These are phyloP conservation scores for Tolypocladium album DNA, from an alignment of 2,329 filamentous ascomycete species.

Conservation along the genomic window DNA sequence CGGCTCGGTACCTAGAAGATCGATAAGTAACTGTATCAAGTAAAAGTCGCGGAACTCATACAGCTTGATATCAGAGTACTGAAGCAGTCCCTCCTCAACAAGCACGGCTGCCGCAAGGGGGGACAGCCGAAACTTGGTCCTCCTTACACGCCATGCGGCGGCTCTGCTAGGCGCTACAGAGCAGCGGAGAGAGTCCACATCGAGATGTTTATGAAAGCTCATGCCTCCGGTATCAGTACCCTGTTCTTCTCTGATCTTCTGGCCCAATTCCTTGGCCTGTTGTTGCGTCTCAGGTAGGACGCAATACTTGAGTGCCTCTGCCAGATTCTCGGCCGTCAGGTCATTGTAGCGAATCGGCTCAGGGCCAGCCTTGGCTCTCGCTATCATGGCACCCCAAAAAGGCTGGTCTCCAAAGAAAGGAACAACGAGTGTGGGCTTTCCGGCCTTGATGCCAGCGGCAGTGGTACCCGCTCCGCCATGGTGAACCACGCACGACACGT, in stretches of 20 bases:
- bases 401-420: constrained; percentile 83
- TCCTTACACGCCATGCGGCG: constrained; percentile 66
- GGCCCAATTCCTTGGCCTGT: constrained; percentile 46
- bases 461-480: constrained; percentile 85
- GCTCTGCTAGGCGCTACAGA: constrained; percentile 54
- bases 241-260: constrained; percentile 54
- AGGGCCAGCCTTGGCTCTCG: constrained; percentile 61
- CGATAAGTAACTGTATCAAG: constrained; percentile 3
- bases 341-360: constrained; percentile 58
- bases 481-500: constrained; percentile 72
- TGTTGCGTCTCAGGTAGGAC: constrained; percentile 47
- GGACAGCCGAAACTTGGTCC: constrained; percentile 57
- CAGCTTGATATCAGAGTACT: constrained; percentile 64
- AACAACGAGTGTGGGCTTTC: constrained; percentile 71
- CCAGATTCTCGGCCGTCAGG: constrained; percentile 55
- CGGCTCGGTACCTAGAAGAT: constrained; percentile 30
- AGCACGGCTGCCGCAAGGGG: constrained; percentile 62
- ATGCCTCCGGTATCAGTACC: constrained; percentile 53
- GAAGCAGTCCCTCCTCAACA: constrained; percentile 51
- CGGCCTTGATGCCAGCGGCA: constrained; percentile 71
- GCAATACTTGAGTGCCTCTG: constrained; percentile 50
- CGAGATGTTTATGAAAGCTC: constrained; percentile 61
- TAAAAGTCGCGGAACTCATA: constrained; percentile 26
- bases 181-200: constrained; percentile 58
- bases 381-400: constrained; percentile 73